Evolutionary conservation across 139 green algal species (phyloP).

Genomic region (Deuterostichococcus epilithicus): DNA sequence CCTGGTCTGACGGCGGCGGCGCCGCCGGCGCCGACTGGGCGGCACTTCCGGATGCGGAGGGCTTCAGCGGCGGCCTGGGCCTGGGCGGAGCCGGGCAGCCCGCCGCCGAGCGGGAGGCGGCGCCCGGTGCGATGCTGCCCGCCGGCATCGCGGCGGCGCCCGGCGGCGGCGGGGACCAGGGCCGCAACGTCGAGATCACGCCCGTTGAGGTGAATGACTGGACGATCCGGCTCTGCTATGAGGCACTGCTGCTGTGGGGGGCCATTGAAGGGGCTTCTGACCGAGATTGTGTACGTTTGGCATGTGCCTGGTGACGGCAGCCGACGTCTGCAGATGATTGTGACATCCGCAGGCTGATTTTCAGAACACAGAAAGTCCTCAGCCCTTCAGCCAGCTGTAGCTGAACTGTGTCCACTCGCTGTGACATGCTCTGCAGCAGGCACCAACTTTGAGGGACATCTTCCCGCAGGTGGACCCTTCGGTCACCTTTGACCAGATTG

Average conservation of each 20-base stretch:
- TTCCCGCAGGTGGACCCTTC: slow-evolving; percentile 70
- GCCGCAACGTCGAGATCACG: slow-evolving; percentile 68
- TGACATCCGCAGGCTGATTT: neutral
- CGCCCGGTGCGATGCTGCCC: neutral
- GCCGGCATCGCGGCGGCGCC: slow-evolving; percentile 1
- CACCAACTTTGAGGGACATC: neutral
- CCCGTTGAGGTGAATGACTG: slow-evolving; percentile 37
- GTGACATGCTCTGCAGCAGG: neutral
- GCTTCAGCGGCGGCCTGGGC: neutral
- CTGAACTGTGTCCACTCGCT: slow-evolving; percentile 9
- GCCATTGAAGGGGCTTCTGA: neutral
- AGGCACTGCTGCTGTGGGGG: neutral
- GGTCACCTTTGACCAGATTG: slow-evolving; percentile 84
- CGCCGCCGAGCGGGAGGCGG: neutral
- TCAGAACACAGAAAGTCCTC: neutral
- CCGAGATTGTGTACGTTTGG: neutral
- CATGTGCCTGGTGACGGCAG: neutral
- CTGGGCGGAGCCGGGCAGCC: neutral
- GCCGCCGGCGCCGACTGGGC: neutral
- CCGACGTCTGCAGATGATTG: neutral
- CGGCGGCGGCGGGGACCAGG: slow-evolving; percentile 11
- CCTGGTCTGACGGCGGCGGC: neutral
- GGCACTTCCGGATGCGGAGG: neutral
- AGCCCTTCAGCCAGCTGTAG: neutral
- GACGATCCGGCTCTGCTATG: neutral